Conservation (phyloP, 129 eudicot species). For the Calendula officinalis region DNA sequence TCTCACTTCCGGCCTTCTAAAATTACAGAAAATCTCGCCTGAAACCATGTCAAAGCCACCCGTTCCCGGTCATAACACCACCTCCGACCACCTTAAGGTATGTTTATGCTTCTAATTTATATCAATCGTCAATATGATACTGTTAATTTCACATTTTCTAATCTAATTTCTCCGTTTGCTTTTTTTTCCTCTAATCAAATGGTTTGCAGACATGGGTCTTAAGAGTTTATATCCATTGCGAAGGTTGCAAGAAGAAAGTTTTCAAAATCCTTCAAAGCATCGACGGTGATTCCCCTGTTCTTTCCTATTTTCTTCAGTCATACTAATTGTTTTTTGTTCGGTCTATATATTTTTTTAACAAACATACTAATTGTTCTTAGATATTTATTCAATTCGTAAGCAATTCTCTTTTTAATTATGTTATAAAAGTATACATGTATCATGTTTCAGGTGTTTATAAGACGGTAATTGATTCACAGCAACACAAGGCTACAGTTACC, state of each 20-base stretch:
- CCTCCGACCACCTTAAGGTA: slow-evolving; percentile 33
- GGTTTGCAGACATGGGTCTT: slow-evolving; percentile 59
- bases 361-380: too few relatives aligned
- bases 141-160: neutral
- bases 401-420: neutral
- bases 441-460: slow-evolving; percentile 65
- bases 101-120: neutral
- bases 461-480: slow-evolving; percentile 61
- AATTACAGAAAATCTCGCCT: neutral
- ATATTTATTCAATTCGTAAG: too few relatives aligned
- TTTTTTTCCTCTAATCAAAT: slow-evolving; percentile 9
- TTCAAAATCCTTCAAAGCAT: slow-evolving; percentile 74
- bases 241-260: slow-evolving; percentile 90
- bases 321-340: neutral
- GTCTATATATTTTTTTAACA: neutral
- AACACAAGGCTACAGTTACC: slow-evolving; percentile 61
- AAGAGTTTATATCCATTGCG: slow-evolving; percentile 78
- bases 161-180: neutral
- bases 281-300: slow-evolving; percentile 45
- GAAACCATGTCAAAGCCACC: slow-evolving; percentile 27
- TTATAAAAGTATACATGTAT: neutral
- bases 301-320: neutral
- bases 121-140: neutral
- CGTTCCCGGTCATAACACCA: slow-evolving; percentile 4
- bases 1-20: slow-evolving; percentile 10